Evolutionary conservation across 2,329 filamentous ascomycete species (phyloP).

Genomic region (Stachybotrys elegans): DNA sequence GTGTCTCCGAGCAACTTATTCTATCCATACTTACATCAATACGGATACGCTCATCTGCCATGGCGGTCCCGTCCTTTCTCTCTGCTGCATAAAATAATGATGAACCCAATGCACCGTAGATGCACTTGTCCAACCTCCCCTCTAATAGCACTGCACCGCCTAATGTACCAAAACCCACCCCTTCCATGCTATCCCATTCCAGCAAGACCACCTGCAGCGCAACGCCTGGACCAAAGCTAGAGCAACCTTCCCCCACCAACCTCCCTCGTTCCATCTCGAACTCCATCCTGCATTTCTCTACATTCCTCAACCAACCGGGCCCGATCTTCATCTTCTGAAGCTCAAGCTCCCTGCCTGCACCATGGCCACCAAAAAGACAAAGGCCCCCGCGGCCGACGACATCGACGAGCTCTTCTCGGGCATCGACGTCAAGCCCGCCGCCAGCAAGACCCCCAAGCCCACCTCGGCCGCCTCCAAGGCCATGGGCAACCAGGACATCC

Average conservation of each 20-base stretch:
- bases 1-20: too few relatives aligned
- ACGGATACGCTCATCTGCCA: too few relatives aligned
- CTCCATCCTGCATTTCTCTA: background rate
- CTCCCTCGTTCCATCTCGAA: background rate
- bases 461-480: conserved; percentile 45
- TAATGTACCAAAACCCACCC: too few relatives aligned
- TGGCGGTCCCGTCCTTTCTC: too few relatives aligned
- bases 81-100: too few relatives aligned
- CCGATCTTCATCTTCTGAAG: conserved; percentile 4
- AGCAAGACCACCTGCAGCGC: too few relatives aligned
- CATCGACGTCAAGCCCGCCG: conserved; percentile 44
- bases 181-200: too few relatives aligned
- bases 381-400: conserved; percentile 51
- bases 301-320: conserved; percentile 3
- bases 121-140: too few relatives aligned
- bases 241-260: conserved; percentile 9
- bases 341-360: too few relatives aligned
- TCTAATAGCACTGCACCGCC: too few relatives aligned
- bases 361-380: conserved; percentile 59
- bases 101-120: too few relatives aligned
- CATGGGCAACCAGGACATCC: conserved; percentile 62
- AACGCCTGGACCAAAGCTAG: conserved; percentile 8
- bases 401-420: conserved; percentile 62
- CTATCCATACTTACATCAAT: too few relatives aligned
- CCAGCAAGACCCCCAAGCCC: conserved; percentile 37